Evolutionary conservation across 176 grass and related monocot genomes (phyloP), one percentile per base, ranked within the genome.

Genomic region (Metroxylon sagu): DNA sequence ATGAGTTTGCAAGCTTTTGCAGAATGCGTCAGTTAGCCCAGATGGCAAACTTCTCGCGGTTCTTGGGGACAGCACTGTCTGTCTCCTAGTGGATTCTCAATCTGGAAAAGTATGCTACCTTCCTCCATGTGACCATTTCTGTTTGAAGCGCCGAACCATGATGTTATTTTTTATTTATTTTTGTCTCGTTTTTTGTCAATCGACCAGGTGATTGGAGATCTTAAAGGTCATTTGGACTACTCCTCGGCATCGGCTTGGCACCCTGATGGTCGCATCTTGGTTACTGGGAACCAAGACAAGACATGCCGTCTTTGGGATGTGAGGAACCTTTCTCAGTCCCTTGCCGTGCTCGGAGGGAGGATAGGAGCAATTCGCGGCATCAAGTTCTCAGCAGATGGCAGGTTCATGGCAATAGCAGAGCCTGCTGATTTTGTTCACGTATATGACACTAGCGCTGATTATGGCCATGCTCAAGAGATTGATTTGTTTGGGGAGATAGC

Each of bases 401-500:
- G 77, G 57, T 97, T 91, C 63, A 82, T 97, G 29, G 92, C 84
- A 8, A 85, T 69, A n/a, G 62, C 78, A 1, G 92, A 98, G 75
- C 60, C 93, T 49, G 82, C 86, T 1, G 87, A 98, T 74, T 98
- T 92, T 25, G 63, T 98, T 25, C 93, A 98, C 48, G 48, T 85
- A 4, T 85, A 98, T 4, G 87, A 98, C 57, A 61, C 63, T 1
- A 59, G 67, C 3, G 71, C 72, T 10, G 52, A 78, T 52, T 98
- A 83, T 61, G 59, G 66, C 6, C 62, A 62, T 67, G 75, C 76
- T 54, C 84, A 98, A 1, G 93, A 92, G 66, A 89, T 92, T 5
- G 82, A 89, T 81, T 27, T 92, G 15, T 98, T 98, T 14, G 93
- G 87, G 1, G 87, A 98, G 64, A 89, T 98, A 62, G 85, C 79